Percentiles rank a stretch among this genome's conserved stretches.
Conservation (phyloP, 73 alveolate genomes). For the Paramecium octaurelia region DNA sequence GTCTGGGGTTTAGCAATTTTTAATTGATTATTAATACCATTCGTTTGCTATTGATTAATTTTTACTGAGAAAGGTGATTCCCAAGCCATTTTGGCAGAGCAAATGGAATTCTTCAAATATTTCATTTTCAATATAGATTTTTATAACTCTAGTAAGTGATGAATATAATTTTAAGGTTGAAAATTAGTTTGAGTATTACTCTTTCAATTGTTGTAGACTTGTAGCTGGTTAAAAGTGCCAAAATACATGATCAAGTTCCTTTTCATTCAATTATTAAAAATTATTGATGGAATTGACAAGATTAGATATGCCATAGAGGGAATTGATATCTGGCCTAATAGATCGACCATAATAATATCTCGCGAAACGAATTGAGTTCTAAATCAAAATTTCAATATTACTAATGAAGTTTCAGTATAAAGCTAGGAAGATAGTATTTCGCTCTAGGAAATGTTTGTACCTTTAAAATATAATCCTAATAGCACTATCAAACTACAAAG, state of each 20-base stretch:
- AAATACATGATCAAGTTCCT: neutral
- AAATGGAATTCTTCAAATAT: neutral
- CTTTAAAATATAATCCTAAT: neutral
- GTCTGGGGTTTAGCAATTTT: neutral
- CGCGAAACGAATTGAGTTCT: neutral
- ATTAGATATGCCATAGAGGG: neutral
- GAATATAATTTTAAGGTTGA: neutral
- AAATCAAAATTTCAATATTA: neutral
- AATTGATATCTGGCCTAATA: neutral
- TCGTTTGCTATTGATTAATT: neutral
- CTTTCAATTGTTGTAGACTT: neutral
- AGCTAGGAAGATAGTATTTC: neutral
- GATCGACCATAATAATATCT: neutral
- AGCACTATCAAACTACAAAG: neutral
- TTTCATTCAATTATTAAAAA: neutral
- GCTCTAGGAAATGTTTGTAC: neutral
- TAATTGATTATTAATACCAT: neutral
- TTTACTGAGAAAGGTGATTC: neutral
- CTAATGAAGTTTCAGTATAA: neutral
- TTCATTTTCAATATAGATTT: neutral
- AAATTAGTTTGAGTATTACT: neutral
- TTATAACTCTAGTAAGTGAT: neutral
- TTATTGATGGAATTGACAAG: neutral
- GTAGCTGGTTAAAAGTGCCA: neutral
- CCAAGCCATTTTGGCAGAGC: neutral